Conservation (phyloP, 306 rosid species). For the Medicago truncatula region MtrunA17r5.0-ANR NC_053045.1:35133001-35133500, state of each 20-base stretch:
- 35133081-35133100: neutral
- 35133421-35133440: slow-evolving; percentile 2
- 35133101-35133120: too few species aligned
- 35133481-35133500: slow-evolving; percentile 18
- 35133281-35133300: neutral
- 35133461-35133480: slow-evolving; percentile 7
- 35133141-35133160: neutral
- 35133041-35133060: neutral
- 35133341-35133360: slow-evolving; percentile 1
- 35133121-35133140: neutral
- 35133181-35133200: neutral
- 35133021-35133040: neutral
- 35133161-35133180: neutral
- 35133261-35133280: neutral
- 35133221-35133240: neutral
- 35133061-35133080: neutral
- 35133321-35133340: neutral
- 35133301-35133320: neutral
- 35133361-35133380: neutral
- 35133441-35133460: slow-evolving; percentile 6
- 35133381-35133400: slow-evolving; percentile 5
- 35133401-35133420: slow-evolving; percentile 10
- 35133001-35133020: neutral
- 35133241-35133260: neutral
- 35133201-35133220: neutral